phyloP scores from a whole-genome alignment of 371 early-diverging fungal genomes.

The Parasitella parasitica region DNA sequence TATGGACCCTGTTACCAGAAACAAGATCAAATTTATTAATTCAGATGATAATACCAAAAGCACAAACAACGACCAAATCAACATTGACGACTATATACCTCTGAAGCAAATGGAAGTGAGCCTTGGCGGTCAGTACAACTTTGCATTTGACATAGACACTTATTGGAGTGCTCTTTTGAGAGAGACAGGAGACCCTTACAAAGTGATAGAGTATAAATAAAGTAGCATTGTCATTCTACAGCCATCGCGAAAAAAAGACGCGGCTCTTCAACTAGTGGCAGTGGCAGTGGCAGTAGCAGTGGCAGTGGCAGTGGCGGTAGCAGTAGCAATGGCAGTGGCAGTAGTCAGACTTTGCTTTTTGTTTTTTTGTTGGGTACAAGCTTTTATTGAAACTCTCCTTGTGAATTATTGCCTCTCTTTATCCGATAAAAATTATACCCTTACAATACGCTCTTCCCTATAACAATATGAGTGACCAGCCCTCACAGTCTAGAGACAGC shows the following conservation, averaged over 20 bases:
- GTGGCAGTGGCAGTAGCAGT: too few species aligned
- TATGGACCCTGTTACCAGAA: slow-evolving; percentile 82
- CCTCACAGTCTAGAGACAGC: not conserved
- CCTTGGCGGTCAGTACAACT: slow-evolving; percentile 56
- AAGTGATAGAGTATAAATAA: slow-evolving; percentile 33
- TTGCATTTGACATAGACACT: slow-evolving; percentile 48
- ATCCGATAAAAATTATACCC: not conserved
- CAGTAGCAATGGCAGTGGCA: too few species aligned
- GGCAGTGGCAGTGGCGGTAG: too few species aligned
- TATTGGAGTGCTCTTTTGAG: slow-evolving; percentile 52
- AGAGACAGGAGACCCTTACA: slow-evolving; percentile 23
- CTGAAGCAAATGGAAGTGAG: slow-evolving; percentile 48
- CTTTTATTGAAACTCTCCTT: not conserved
- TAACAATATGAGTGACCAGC: not conserved
- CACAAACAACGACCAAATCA: slow-evolving; percentile 20
- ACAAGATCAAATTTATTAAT: slow-evolving; percentile 78
- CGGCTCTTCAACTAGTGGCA: too few species aligned
- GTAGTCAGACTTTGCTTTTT: too few species aligned
- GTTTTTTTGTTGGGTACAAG: not conserved
- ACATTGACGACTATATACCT: slow-evolving; percentile 49
- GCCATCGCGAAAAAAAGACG: too few species aligned
- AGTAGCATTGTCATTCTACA: too few species aligned
- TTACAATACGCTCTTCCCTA: not conserved
- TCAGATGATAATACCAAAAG: slow-evolving; percentile 41
- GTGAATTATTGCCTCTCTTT: not conserved